Evolutionary conservation across 208 protist genomes (phyloP), one percentile per base, ranked within the genome.

Genomic region (Acanthamoeba sp.): DNA sequence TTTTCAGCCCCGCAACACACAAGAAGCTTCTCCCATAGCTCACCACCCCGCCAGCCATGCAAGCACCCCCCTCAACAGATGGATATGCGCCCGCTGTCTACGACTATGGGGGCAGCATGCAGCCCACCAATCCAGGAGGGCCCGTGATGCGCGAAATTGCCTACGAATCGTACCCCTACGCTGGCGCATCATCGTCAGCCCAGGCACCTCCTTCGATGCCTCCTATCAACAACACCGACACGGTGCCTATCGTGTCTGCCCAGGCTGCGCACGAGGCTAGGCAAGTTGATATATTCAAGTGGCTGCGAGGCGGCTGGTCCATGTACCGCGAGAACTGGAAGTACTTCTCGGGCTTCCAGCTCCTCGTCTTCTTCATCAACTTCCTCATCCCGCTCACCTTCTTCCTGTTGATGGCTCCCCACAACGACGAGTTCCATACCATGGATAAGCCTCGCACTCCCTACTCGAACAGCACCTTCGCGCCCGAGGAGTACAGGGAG

Each of bases 321-420:
- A 52, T 87, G 45, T 87, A 87, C 48, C 6, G 7, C 78, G 78
- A 87, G 45, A 87, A 87, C 78, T 87, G 78, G 78, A 87, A 59
- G 78, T 87, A 87, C 45, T 87, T 87, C 34, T 87, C 78, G 38
- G 78, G 78, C 78, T 87, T 87, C 45, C 78, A 87, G 78, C 14
- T 87, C 29, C 6, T 87, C 48, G n/a, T 87, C n/a, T 87, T 87
- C 78, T 59, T 14, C 24, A 34, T 87, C 78, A 40, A 87, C 48
- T 87, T 87, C 45, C 78, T 87, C 4, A 42, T 87, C 7, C 78
- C 78, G 6, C 78, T 87, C 45, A 22, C 45, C 78, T 87, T 38
- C 78, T 59, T 62, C 78, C 7, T 87, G 45, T 34, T 87, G 29
- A 52, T 10, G n/a, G 24, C 38, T 9, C 38, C 45, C 5, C n/a